phyloP scores from a whole-genome alignment of 2,329 filamentous ascomycete genomes.

The Ilyonectria destructans region DNA sequence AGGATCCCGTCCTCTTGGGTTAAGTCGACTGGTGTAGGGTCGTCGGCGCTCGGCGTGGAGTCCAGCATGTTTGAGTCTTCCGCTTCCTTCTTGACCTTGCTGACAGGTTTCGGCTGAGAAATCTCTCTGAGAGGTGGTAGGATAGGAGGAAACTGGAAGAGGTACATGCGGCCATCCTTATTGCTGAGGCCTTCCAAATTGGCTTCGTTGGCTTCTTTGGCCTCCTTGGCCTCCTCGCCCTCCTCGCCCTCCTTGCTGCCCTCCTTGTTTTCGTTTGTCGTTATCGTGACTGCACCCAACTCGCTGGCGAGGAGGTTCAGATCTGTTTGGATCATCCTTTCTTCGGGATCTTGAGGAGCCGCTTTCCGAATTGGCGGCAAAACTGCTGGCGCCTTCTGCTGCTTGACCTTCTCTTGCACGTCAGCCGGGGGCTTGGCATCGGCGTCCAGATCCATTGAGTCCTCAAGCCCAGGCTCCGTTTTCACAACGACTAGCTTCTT shows the following conservation, averaged over 20 bases:
- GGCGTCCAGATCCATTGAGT: conserved; percentile 61
- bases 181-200: conserved; percentile 49
- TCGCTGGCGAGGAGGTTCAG: conserved; percentile 61
- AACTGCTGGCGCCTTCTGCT: conserved; percentile 44
- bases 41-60: conserved; percentile 45
- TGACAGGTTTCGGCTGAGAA: conserved; percentile 43
- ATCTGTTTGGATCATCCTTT: conserved; percentile 58
- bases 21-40: conserved; percentile 59
- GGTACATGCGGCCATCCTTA: conserved; percentile 72
- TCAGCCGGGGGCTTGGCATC: conserved; percentile 46
- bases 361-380: conserved; percentile 46
- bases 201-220: not conserved
- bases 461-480: conserved; percentile 61
- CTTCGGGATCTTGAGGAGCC: conserved; percentile 56
- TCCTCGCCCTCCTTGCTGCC: conserved; percentile 47
- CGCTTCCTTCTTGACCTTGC: conserved; percentile 62
- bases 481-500: conserved; percentile 60
- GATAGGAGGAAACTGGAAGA: conserved; percentile 77
- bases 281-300: conserved; percentile 57
- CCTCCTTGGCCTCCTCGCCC: conserved; percentile 45
- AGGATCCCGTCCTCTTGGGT: conserved; percentile 55
- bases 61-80: conserved; percentile 58
- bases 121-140: conserved; percentile 68
- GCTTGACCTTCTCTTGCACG: conserved; percentile 42
- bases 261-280: conserved; percentile 12